Percentiles rank a stretch among this genome's conserved stretches.
Conservation (phyloP, 768 basidiomycete species). For the Multifurca ochricompacta region DNA sequence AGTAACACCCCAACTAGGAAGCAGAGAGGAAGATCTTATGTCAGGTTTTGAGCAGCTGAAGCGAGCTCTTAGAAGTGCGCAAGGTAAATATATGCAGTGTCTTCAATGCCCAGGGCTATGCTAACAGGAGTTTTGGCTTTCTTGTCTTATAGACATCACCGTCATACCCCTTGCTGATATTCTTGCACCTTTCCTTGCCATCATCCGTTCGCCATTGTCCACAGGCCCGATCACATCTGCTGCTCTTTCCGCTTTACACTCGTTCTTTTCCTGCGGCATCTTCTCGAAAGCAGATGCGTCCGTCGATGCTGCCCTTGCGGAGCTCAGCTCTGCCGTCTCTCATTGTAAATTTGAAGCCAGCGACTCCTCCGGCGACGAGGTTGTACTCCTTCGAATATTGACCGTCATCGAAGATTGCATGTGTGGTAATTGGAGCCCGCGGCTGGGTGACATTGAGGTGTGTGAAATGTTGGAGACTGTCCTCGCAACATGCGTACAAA, state of each 20-base stretch:
- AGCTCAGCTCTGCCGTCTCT: slow-evolving; percentile 83
- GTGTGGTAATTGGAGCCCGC: slow-evolving; percentile 57
- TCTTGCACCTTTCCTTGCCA: slow-evolving; percentile 83
- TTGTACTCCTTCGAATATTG: slow-evolving; percentile 88
- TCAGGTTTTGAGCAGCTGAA: slow-evolving; percentile 82
- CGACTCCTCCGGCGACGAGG: slow-evolving; percentile 96
- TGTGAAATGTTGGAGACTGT: slow-evolving; percentile 99
- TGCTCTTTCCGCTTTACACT: slow-evolving; percentile 81
- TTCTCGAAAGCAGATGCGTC: slow-evolving; percentile 49
- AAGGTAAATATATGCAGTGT: slow-evolving; percentile 49
- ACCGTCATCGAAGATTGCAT: slow-evolving; percentile 81
- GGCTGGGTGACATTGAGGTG: slow-evolving; percentile 85
- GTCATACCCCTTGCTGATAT: slow-evolving; percentile 52
- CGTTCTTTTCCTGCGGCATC: slow-evolving; percentile 74
- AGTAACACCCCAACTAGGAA: slow-evolving; percentile 41
- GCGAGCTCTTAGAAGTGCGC: slow-evolving; percentile 58
- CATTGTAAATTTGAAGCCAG: slow-evolving; percentile 98
- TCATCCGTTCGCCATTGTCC: slow-evolving; percentile 89
- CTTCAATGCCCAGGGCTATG: background rate
- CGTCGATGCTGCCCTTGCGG: slow-evolving; percentile 62
- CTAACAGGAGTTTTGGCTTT: background rate
- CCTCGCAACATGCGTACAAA: slow-evolving; percentile 92
- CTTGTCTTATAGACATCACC: slow-evolving; percentile 43
- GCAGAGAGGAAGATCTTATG: slow-evolving; percentile 81
- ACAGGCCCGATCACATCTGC: slow-evolving; percentile 97